Conservation (phyloP, 176 grass and related monocot species). For the Lolium perenne region DNA sequence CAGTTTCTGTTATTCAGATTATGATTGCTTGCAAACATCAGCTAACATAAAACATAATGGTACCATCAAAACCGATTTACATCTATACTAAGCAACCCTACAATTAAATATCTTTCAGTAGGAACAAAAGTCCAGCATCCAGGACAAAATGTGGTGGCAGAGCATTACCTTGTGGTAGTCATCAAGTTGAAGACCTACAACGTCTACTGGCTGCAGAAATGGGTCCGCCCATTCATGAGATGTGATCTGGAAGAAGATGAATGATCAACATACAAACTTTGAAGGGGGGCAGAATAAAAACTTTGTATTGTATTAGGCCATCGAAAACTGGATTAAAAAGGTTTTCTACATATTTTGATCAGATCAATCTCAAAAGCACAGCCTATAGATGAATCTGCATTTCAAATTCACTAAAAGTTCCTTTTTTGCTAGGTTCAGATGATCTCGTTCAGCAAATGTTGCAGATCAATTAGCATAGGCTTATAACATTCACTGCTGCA, state of each 20-base stretch:
- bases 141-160: slow-evolving; percentile 20
- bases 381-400: no score
- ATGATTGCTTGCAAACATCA: neutral
- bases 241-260: slow-evolving; percentile 65
- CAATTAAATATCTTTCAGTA: neutral
- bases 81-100: slow-evolving; percentile 28
- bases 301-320: neutral
- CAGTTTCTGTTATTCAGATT: neutral
- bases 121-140: neutral
- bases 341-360: neutral
- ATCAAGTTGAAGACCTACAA: slow-evolving; percentile 64
- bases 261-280: slow-evolving; percentile 24
- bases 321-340: neutral
- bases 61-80: neutral
- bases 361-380: neutral
- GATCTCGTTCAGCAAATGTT: no score
- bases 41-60: neutral
- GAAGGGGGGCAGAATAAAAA: neutral
- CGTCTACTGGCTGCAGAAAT: slow-evolving; percentile 87
- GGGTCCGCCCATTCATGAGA: slow-evolving; percentile 66
- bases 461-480: no score
- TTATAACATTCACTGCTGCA: no score
- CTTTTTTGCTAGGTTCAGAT: no score
- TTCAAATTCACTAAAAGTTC: no score
- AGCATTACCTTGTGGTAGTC: slow-evolving; percentile 80